Evolutionary conservation across 805 yeast species (phyloP).

Genomic region (Huiozyma sinensis): DNA sequence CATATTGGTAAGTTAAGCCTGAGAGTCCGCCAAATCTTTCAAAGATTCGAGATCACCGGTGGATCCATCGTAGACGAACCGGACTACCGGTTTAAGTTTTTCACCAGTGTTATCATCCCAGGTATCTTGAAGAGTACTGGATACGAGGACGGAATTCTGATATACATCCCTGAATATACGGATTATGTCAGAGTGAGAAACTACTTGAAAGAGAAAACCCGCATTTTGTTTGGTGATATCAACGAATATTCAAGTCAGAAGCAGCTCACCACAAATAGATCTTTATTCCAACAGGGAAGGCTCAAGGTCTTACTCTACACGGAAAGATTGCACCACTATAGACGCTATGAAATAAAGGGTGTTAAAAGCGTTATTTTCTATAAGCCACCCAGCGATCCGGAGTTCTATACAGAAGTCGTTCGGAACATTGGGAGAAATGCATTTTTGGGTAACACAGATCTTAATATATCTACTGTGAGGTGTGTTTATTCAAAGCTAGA

Average conservation of each 20-base stretch:
- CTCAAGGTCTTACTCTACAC: constrained; percentile 73
- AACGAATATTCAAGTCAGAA: constrained; percentile 76
- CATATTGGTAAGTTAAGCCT: constrained; percentile 57
- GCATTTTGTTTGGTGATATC: constrained; percentile 53
- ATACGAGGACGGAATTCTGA: constrained; percentile 61
- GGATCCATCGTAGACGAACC: constrained; percentile 54
- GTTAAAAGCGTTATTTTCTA: constrained; percentile 75
- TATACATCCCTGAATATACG: constrained; percentile 76
- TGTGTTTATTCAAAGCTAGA: constrained; percentile 72
- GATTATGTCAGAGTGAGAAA: constrained; percentile 76
- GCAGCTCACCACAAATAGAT: constrained; percentile 61
- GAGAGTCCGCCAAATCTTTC: constrained; percentile 56
- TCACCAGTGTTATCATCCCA: constrained; percentile 64
- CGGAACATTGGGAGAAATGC: constrained; percentile 54
- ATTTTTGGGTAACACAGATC: constrained; percentile 40
- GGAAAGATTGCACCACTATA: constrained; percentile 86
- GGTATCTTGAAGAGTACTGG: constrained; percentile 49
- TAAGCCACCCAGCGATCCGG: constrained; percentile 75
- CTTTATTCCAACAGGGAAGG: constrained; percentile 53
- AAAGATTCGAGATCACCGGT: constrained; percentile 48
- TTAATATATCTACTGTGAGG: constrained; percentile 47
- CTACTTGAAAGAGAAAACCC: constrained; percentile 45
- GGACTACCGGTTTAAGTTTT: constrained; percentile 71
- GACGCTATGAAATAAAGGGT: constrained; percentile 77
- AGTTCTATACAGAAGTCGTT: constrained; percentile 69